A percentile compares a stretch with the other conserved stretches of the same genome.
Conservation (phyloP, 1,284 basidiomycete genomes). For the Agroathelia rolfsii region DNA sequence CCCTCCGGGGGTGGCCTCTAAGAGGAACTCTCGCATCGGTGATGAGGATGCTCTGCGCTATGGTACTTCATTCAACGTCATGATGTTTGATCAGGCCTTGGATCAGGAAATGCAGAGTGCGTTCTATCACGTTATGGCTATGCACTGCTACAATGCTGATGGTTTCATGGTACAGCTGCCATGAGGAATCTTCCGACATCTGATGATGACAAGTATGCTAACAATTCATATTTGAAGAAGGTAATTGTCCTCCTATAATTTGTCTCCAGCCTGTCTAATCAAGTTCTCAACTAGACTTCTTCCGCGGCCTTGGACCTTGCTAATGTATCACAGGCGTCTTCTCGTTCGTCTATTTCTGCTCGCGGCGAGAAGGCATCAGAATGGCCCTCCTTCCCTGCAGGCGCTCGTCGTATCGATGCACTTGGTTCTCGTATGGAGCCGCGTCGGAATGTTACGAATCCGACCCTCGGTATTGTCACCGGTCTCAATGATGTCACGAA, state of each 20-base stretch:
- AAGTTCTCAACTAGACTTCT: conserved; percentile 34
- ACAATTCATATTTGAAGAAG: conserved; percentile 51
- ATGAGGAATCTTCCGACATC: conserved; percentile 87
- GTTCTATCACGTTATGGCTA: conserved; percentile 21
- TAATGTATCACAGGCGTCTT: conserved; percentile 75
- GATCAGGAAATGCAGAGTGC: conserved; percentile 86
- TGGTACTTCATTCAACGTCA: conserved; percentile 61
- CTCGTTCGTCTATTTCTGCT: conserved; percentile 47
- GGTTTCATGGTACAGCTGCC: conserved; percentile 50
- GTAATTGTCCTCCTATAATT: conserved; percentile 29
- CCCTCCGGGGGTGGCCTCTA: conserved; percentile 34
- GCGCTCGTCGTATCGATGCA: conserved; percentile 47
- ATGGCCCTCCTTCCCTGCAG: conserved; percentile 82
- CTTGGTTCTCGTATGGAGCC: conserved; percentile 41
- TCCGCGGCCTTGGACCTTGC: conserved; percentile 91
- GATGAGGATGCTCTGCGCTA: conserved; percentile 47
- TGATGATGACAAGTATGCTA: conserved; percentile 85
- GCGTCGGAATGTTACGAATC: conserved; percentile 64
- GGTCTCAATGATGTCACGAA: conserved; percentile 37
- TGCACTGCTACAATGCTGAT: conserved; percentile 12
- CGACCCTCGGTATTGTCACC: conserved; percentile 51
- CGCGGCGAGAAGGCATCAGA: conserved; percentile 75
- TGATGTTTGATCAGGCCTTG: conserved; percentile 84
- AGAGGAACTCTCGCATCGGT: conserved; percentile 34
- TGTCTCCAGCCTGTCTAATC: conserved; percentile 4